Base-by-base conservation (phyloP, 495 filamentous ascomycete genomes). In the Acidiella bohemica region DNA sequence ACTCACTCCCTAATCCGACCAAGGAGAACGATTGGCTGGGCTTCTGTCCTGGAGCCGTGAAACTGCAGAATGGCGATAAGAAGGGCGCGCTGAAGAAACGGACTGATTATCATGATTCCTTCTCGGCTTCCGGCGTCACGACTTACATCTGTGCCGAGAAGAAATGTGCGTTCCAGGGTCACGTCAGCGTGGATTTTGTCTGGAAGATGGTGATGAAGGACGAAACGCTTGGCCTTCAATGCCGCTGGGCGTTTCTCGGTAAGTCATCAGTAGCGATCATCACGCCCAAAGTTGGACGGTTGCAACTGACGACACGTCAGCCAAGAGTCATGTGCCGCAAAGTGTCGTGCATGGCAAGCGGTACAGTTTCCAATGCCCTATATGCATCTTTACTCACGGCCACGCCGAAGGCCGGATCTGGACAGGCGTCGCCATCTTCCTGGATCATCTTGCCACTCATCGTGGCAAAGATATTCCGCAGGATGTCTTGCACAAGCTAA, bases 361-460 rank as follows among this genome's bases (percentile, higher is more conserved):
- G 24, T 47, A 47, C 30, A 17, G 36, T 13, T 47, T 36, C 32
- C 44, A 47, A 42, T 47, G 44, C 20, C 44, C 44, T 6, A 41
- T 47, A 20, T 47, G 44, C 44, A 41, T 47, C 14, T 47, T 40
- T 25, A 36, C 38, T 11, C 30, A 47, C 3, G 44, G 44, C 23
- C 44, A 47, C 32, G 44, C 44, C 24, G 44, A 47, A 25, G 44
- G 44, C 13, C 31, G 37, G 7, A 26, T 25, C 1, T 47, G 44
- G 44, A 41, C 41, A 31, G 41, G 47, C n/a, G 27, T 30, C 5
- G 28, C 36, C 32, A 38, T 44, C 20, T 46, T 42, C 30, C 34
- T 51, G 8, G 47, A 51, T 21, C 47, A 42, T 29, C 38, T 51
- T 32, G 36, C 47, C 10, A 32, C 35, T 2, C 42, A 51, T 26